Evolutionary conservation across 768 basidiomycete species (phyloP).

Genomic region (Mycena filopes): DNA sequence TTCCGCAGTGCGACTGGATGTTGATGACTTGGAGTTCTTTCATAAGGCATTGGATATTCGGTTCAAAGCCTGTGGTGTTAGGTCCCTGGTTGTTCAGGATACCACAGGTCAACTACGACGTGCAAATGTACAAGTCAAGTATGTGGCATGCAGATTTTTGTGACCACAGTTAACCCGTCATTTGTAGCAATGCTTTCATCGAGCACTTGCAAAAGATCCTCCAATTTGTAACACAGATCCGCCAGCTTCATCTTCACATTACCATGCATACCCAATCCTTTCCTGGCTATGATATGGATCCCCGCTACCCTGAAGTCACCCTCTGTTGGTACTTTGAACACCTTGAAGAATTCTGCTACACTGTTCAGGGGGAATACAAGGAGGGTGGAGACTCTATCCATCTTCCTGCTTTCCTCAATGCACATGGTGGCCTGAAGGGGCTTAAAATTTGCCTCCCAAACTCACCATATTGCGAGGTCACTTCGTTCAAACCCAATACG

Average conservation of each 20-base stretch:
- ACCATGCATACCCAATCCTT: not conserved
- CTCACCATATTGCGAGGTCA: not conserved
- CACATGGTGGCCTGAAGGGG: not conserved
- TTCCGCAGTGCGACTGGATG: not conserved
- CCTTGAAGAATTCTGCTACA: not conserved
- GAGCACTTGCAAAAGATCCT: not conserved
- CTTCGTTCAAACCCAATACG: not conserved
- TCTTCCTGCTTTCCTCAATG: not conserved
- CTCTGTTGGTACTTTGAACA: not conserved
- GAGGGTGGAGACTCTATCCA: not conserved
- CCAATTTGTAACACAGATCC: not conserved
- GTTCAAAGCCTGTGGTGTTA: not conserved
- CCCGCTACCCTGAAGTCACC: not conserved
- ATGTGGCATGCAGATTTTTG: not conserved
- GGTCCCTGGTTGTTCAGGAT: not conserved
- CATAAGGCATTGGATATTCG: not conserved
- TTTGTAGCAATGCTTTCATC: not conserved
- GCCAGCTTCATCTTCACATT: not conserved
- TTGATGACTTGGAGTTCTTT: not conserved
- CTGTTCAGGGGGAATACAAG: not conserved
- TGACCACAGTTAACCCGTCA: not conserved
- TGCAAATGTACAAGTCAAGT: not conserved
- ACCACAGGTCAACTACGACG: not conserved
- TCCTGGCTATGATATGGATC: not conserved
- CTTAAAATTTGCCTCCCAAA: not conserved